Conservation (phyloP, 179 eudicot genomes). For the Amaranthus tricolor region DNA sequence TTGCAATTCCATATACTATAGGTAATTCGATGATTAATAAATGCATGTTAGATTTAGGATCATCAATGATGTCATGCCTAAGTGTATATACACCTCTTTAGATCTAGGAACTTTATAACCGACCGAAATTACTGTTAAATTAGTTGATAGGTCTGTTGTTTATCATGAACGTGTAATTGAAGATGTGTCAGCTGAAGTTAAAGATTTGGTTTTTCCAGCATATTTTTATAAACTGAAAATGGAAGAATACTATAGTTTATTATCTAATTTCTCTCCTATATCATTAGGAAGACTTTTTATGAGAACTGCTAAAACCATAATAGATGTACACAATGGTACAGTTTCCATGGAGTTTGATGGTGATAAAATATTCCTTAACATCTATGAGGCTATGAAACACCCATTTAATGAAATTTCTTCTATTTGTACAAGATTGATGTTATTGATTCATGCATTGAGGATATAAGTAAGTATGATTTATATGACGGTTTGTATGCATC, state of each 20-base stretch:
- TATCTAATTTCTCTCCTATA: too few species aligned
- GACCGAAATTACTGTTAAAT: too few species aligned
- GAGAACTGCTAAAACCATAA: not conserved
- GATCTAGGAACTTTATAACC: not conserved
- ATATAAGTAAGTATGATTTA: not conserved
- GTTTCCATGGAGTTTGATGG: not conserved
- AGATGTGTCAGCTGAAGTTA: not conserved
- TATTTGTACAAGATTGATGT: too few species aligned
- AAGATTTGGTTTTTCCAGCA: not conserved
- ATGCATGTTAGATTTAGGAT: not conserved
- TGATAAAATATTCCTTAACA: not conserved
- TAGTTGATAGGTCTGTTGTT: not conserved
- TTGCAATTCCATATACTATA: not conserved
- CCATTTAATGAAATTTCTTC: too few species aligned
- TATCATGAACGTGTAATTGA: not conserved
- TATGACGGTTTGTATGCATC: not conserved
- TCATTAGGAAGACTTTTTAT: too few species aligned
- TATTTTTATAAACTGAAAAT: too few species aligned
- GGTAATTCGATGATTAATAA: not conserved
- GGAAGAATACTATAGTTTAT: not conserved
- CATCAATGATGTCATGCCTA: not conserved
- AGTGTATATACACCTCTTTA: not conserved
- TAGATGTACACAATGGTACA: not conserved
- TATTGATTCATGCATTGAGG: too few species aligned
- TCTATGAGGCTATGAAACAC: too few species aligned